Percentiles rank a stretch among this genome's conserved stretches.
phyloP scores from a whole-genome alignment of 768 basidiomycete genomes.

The Trametes sanguinea region DNA sequence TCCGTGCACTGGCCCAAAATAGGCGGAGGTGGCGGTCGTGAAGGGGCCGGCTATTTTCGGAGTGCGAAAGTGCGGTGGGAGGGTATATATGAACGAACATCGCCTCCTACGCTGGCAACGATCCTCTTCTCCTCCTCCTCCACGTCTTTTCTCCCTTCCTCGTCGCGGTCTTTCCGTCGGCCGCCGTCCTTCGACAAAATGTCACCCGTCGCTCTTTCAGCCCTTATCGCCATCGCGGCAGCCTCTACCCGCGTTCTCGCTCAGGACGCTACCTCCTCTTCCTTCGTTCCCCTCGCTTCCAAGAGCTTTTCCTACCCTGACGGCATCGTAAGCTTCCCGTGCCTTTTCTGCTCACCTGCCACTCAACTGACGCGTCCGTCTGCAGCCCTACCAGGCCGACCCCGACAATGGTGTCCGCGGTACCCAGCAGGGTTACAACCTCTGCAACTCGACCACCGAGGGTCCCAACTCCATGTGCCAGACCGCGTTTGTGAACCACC shows the following conservation, averaged over 20 bases:
- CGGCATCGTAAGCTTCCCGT: conserved; percentile 21
- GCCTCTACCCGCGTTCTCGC: conserved; percentile 27
- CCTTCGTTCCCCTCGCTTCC: conserved; percentile 33
- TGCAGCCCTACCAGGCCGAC: conserved; percentile 56
- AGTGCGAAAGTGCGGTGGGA: conserved; percentile 12
- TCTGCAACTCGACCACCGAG: conserved; percentile 67
- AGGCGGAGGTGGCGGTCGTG: conserved; percentile 5
- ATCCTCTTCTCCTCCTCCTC: conserved; percentile 15
- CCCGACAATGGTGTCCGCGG: conserved; percentile 48
- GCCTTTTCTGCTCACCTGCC: no score
- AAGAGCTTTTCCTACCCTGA: conserved; percentile 30
- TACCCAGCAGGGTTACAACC: conserved; percentile 63
- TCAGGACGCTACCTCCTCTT: conserved; percentile 27
- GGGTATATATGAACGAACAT: conserved; percentile 24
- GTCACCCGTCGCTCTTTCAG: conserved; percentile 40
- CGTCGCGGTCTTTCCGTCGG: conserved; percentile 17
- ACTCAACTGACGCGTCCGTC: neutral
- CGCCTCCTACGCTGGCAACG: conserved; percentile 10
- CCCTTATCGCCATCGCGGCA: conserved; percentile 34
- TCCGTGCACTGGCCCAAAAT: conserved; percentile 18
- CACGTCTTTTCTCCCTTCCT: conserved; percentile 11
- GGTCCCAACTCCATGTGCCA: conserved; percentile 67
- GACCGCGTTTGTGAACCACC: conserved; percentile 64
- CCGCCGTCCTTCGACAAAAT: conserved; percentile 26
- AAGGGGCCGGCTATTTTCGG: conserved; percentile 17